phyloP scores from a whole-genome alignment of 2,329 filamentous ascomycete species.

The Monosporascus sp. region DNA sequence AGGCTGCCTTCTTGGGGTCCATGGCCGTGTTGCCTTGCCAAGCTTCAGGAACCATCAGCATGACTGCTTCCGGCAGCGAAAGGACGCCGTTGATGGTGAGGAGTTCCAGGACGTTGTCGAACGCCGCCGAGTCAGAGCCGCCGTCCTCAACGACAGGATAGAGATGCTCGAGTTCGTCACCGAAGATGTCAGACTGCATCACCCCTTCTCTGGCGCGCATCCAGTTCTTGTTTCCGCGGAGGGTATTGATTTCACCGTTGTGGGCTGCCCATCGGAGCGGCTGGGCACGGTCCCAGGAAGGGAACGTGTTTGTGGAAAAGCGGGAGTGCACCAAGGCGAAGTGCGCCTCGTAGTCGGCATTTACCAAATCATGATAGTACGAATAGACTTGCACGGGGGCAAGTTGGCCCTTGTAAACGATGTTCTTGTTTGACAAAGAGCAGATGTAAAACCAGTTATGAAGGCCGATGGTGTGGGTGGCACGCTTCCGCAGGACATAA shows the following conservation, averaged over 20 bases:
- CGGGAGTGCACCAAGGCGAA: slow-evolving; percentile 95
- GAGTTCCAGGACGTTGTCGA: slow-evolving; percentile 93
- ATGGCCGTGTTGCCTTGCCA: slow-evolving; percentile 93
- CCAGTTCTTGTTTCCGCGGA: slow-evolving; percentile 99
- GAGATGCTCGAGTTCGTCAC: slow-evolving; percentile 81
- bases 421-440: slow-evolving; percentile 95
- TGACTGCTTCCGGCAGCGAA: slow-evolving; percentile 90
- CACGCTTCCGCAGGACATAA: slow-evolving; percentile 89
- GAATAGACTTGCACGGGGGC: slow-evolving; percentile 94
- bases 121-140: slow-evolving; percentile 92
- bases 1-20: slow-evolving; percentile 92
- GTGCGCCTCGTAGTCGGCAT: slow-evolving; percentile 94
- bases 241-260: slow-evolving; percentile 97
- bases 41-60: slow-evolving; percentile 97
- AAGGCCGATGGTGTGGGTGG: slow-evolving; percentile 88
- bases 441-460: slow-evolving; percentile 99
- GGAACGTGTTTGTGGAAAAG: slow-evolving; percentile 98
- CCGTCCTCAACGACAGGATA: slow-evolving; percentile 96
- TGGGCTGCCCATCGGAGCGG: slow-evolving; percentile 94
- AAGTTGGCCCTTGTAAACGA: slow-evolving; percentile 97
- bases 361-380: slow-evolving; percentile 95
- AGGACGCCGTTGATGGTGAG: slow-evolving; percentile 93
- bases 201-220: slow-evolving; percentile 96
- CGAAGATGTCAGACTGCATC: slow-evolving; percentile 88
- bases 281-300: slow-evolving; percentile 96